A percentile compares a stretch with the other conserved stretches of the same genome.
Evolutionary conservation across 345 rosid genomes (phyloP).

Genomic region (Xanthoceras sorbifolium): DNA sequence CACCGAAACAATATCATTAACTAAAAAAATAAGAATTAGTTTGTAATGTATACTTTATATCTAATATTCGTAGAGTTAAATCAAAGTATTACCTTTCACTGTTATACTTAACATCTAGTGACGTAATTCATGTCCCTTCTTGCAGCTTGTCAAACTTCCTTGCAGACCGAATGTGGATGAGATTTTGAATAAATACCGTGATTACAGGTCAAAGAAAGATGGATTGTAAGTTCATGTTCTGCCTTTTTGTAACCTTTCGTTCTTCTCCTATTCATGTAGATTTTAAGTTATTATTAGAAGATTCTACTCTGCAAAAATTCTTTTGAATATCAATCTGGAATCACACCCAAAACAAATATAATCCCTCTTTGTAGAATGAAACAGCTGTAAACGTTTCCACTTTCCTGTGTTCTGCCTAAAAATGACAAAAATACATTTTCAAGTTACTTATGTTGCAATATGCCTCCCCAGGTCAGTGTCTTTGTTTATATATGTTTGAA

Average conservation of each 20-base stretch:
- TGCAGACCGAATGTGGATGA: slow-evolving; percentile 80
- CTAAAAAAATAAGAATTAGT: background rate
- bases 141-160: slow-evolving; percentile 91
- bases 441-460: background rate
- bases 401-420: background rate
- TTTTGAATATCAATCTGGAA: background rate
- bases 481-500: background rate
- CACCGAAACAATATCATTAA: background rate
- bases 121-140: slow-evolving; percentile 20
- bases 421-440: background rate
- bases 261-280: background rate
- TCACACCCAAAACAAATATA: background rate
- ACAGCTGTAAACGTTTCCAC: background rate
- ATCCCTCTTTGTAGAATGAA: background rate
- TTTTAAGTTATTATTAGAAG: background rate
- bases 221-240: slow-evolving; percentile 53
- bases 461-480: background rate
- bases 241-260: slow-evolving; percentile 7
- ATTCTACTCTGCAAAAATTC: background rate
- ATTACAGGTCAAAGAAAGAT: slow-evolving; percentile 64
- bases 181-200: slow-evolving; percentile 66
- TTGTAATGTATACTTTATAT: background rate
- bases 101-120: background rate
- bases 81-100: background rate
- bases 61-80: background rate